phyloP scores from a whole-genome alignment of 2,329 filamentous ascomycete species.

The Cordyceps tenuipes region DNA sequence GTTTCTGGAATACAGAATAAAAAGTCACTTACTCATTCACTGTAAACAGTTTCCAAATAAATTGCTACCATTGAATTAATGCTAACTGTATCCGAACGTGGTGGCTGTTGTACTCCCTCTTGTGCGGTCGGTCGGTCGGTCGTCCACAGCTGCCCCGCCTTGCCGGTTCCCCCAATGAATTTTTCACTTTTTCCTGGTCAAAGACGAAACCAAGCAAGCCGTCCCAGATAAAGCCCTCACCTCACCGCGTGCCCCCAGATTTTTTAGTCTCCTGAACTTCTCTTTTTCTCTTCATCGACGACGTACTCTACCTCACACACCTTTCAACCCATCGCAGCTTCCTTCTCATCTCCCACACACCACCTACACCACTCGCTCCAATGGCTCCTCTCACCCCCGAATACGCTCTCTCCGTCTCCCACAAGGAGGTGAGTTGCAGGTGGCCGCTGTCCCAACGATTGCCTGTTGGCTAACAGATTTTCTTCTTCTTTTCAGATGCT shows the following conservation, averaged over 20 bases:
- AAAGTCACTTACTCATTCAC: too few species aligned
- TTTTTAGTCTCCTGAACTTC: background rate
- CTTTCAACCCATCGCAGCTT: constrained; percentile 9
- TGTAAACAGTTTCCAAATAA: too few species aligned
- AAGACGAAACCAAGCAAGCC: constrained; percentile 4
- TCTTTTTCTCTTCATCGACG: background rate
- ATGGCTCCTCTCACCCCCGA: constrained; percentile 35
- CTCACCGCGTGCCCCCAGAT: constrained; percentile 9
- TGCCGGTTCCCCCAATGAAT: too few species aligned
- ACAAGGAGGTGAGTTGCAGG: constrained; percentile 42
- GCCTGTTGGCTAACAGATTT: constrained; percentile 16
- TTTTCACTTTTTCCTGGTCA: background rate
- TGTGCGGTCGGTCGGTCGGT: too few species aligned
- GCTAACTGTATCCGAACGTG: background rate
- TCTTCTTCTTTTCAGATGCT: constrained; percentile 59
- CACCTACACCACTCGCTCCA: constrained; percentile 17
- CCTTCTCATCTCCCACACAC: constrained; percentile 1
- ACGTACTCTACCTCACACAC: background rate
- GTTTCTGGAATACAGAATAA: too few species aligned
- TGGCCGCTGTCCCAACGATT: constrained; percentile 1
- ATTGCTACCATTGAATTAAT: background rate
- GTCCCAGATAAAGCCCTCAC: constrained; percentile 11
- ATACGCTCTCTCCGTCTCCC: constrained; percentile 45
- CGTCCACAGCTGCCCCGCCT: constrained; percentile 3
- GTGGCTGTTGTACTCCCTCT: too few species aligned